Evolutionary conservation across 1,284 basidiomycete genomes (phyloP).

Genomic region (Athelia psychrophila): DNA sequence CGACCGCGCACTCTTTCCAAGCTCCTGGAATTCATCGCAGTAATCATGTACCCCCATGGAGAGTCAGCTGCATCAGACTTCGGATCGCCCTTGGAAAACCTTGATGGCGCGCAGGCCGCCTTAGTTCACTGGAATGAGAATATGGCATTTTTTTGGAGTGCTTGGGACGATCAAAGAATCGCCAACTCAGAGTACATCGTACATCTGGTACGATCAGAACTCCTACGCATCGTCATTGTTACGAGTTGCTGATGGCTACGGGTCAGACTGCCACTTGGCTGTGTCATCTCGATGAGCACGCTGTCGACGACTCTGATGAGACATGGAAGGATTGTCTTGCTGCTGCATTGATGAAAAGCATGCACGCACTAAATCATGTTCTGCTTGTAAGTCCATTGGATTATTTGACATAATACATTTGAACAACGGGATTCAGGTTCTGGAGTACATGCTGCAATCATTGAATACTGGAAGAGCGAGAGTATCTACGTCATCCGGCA

Average conservation of each 20-base stretch:
- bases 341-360: slow-evolving; percentile 4
- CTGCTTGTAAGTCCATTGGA: too few relatives aligned
- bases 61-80: slow-evolving; percentile 12
- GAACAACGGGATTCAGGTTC: too few relatives aligned
- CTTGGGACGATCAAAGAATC: slow-evolving; percentile 53
- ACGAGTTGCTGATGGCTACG: slow-evolving; percentile 5
- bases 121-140: slow-evolving; percentile 51
- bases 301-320: slow-evolving; percentile 1
- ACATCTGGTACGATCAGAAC: slow-evolving; percentile 40
- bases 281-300: slow-evolving; percentile 24
- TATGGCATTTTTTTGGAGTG: slow-evolving; percentile 61
- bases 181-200: slow-evolving; percentile 47
- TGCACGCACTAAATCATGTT: too few relatives aligned
- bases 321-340: slow-evolving; percentile 11
- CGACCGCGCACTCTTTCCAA: slow-evolving; percentile 46
- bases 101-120: slow-evolving; percentile 45
- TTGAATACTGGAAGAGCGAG: too few relatives aligned
- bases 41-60: slow-evolving; percentile 29
- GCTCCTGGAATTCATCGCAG: slow-evolving; percentile 43
- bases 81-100: slow-evolving; percentile 22
- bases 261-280: slow-evolving; percentile 53
- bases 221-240: too few relatives aligned
- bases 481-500: neutral
- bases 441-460: too few relatives aligned
- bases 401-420: too few relatives aligned